These are phyloP conservation scores for Aeschynomene evenia DNA, from an alignment of 306 rosid species.

Conservation along the genomic window DNA sequence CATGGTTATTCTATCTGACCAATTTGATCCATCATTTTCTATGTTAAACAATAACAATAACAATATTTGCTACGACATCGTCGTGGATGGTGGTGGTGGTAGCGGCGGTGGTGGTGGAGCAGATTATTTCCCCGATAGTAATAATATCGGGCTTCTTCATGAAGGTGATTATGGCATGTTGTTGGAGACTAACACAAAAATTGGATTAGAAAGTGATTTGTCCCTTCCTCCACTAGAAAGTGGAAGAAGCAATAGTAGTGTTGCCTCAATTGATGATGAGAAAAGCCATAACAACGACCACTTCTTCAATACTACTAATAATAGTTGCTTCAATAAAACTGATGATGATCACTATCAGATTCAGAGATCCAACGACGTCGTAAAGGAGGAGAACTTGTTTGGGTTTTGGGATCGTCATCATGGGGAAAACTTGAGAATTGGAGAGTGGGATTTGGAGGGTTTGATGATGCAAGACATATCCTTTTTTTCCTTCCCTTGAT, in stretches of 20 bases:
- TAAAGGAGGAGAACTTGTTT: constrained; percentile 54
- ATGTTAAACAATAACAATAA: constrained; percentile 33
- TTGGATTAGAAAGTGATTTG: constrained; percentile 54
- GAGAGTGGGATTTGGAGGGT: constrained; percentile 90
- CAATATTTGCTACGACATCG: constrained; percentile 38
- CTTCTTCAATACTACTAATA: constrained; percentile 42
- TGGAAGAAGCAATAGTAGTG: constrained; percentile 38
- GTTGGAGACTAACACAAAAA: constrained; percentile 44
- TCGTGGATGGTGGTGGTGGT: no score
- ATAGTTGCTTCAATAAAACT: constrained; percentile 56
- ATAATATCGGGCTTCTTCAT: no score
- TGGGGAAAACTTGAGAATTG: constrained; percentile 64
- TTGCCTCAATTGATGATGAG: constrained; percentile 37
- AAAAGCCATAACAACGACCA: constrained; percentile 51
- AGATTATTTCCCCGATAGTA: no score
- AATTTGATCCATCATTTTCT: constrained; percentile 51
- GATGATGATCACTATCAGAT: constrained; percentile 23
- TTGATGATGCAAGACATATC: constrained; percentile 87
- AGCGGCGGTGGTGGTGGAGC: constrained; percentile 43
- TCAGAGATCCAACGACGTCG: constrained; percentile 44
- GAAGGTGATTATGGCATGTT: constrained; percentile 50
- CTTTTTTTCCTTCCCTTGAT: constrained; percentile 75
- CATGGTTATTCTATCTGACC: constrained; percentile 25
- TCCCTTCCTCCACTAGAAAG: constrained; percentile 63
- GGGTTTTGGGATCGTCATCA: constrained; percentile 55